Percentiles rank a stretch among this genome's conserved stretches.
These are phyloP conservation scores for Nymphaea colorata DNA, from an alignment of 164 flowering plant genomes.

Conservation along the genomic window DNA sequence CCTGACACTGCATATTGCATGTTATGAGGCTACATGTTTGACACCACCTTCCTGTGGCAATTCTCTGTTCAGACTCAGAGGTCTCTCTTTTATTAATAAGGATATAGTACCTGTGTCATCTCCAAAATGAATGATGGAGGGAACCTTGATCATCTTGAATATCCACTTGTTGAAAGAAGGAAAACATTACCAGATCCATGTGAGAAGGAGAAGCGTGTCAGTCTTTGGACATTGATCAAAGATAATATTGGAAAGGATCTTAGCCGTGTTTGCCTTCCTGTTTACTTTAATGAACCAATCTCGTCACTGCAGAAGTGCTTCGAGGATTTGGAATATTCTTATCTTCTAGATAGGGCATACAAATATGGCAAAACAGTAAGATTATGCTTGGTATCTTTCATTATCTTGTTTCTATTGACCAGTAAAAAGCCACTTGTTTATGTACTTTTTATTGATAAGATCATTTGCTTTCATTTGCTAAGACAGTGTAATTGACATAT, in stretches of 20 bases:
- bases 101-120: background rate
- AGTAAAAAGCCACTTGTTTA: background rate
- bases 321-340: slow-evolving; percentile 84
- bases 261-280: slow-evolving; percentile 83
- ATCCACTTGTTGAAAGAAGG: slow-evolving; percentile 43
- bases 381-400: background rate
- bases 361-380: slow-evolving; percentile 63
- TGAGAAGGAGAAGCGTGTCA: slow-evolving; percentile 86
- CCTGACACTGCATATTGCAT: background rate
- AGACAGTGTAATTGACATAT: too few species aligned
- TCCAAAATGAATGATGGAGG: slow-evolving; percentile 11
- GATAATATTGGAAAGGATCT: slow-evolving; percentile 95
- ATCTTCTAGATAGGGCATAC: slow-evolving; percentile 77
- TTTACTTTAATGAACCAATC: slow-evolving; percentile 90
- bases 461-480: too few species aligned
- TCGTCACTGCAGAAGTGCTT: slow-evolving; percentile 89
- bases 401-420: background rate
- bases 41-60: background rate
- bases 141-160: slow-evolving; percentile 10
- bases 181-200: slow-evolving; percentile 69
- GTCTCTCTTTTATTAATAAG: background rate
- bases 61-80: background rate
- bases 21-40: background rate
- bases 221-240: slow-evolving; percentile 93
- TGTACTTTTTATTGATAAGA: too few species aligned